These are phyloP conservation scores for Physaria fendleri DNA, from an alignment of 345 rosid species.

Conservation along the genomic window DNA sequence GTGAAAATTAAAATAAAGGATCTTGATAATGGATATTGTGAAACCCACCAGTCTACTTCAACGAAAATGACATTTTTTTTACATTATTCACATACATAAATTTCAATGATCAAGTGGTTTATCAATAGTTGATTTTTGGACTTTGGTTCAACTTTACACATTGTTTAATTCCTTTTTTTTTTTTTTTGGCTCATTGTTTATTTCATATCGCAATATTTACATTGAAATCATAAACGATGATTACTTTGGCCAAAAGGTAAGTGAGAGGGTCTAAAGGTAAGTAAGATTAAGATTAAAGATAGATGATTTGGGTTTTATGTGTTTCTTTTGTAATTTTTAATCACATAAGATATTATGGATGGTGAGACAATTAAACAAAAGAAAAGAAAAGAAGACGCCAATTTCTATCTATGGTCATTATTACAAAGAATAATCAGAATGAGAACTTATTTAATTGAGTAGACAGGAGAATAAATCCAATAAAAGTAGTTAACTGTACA, in stretches of 20 bases:
- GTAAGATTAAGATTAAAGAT: neutral
- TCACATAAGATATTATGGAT: neutral
- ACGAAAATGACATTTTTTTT: too few relatives aligned
- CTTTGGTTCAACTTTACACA: neutral
- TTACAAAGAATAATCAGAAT: neutral
- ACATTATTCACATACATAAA: too few relatives aligned
- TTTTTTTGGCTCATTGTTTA: too few relatives aligned
- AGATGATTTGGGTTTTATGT: neutral
- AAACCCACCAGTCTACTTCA: too few relatives aligned
- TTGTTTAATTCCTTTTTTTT: neutral
- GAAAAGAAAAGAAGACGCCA: neutral
- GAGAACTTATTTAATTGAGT: neutral
- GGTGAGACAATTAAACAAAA: too few relatives aligned
- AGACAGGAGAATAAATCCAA: neutral
- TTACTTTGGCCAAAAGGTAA: neutral
- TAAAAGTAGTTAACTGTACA: too few relatives aligned
- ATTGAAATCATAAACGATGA: neutral
- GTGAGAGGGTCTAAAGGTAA: neutral
- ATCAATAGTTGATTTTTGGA: neutral
- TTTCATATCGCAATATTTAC: neutral
- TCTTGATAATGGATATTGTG: too few relatives aligned
- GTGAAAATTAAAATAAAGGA: too few relatives aligned
- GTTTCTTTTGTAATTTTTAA: neutral
- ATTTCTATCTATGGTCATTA: neutral
- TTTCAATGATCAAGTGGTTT: too few relatives aligned